Conservation (phyloP, 1,139 yeast species). For the Blastobotrys aristatus region DNA sequence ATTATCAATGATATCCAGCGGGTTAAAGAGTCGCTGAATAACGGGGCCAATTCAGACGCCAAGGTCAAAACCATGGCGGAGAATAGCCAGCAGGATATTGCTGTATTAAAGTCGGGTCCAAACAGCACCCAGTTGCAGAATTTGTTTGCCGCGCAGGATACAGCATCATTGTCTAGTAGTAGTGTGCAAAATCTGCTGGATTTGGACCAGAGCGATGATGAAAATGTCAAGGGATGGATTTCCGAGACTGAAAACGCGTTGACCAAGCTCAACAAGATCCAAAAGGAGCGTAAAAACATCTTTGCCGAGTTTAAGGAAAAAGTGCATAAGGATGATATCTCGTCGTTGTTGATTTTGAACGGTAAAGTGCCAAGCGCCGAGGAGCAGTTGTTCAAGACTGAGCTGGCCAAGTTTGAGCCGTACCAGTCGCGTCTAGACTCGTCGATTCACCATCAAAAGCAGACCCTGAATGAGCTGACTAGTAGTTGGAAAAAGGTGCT, state of each 20-base stretch:
- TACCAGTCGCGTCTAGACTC: conserved; percentile 63
- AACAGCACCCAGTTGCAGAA: conserved; percentile 28
- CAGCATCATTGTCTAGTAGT: conserved; percentile 15
- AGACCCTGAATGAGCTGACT: conserved; percentile 53
- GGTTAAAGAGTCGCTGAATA: conserved; percentile 59
- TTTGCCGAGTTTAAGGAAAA: conserved; percentile 62
- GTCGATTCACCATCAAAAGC: conserved; percentile 59
- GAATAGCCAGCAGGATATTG: conserved; percentile 36
- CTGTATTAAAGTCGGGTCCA: conserved; percentile 35
- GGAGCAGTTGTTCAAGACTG: conserved; percentile 59
- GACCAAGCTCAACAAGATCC: conserved; percentile 43
- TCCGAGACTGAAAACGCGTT: conserved; percentile 42
- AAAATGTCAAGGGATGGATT: conserved; percentile 38
- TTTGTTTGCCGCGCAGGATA: conserved; percentile 26
- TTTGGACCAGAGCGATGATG: conserved; percentile 47
- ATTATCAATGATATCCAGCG: conserved; percentile 50
- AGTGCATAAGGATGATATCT: conserved; percentile 81
- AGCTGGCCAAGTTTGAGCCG: conserved; percentile 71
- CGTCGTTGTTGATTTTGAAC: conserved; percentile 67
- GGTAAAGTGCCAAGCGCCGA: conserved; percentile 55
- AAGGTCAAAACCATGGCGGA: conserved; percentile 45
- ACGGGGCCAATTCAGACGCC: conserved; percentile 64
- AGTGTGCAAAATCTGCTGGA: conserved; percentile 47
- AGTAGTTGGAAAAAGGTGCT: conserved; percentile 53
- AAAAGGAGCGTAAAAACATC: conserved; percentile 56